A percentile compares a stretch with the other conserved stretches of the same genome.
Conservation (phyloP, 306 rosid genomes). For the Cucurbita moschata region DNA sequence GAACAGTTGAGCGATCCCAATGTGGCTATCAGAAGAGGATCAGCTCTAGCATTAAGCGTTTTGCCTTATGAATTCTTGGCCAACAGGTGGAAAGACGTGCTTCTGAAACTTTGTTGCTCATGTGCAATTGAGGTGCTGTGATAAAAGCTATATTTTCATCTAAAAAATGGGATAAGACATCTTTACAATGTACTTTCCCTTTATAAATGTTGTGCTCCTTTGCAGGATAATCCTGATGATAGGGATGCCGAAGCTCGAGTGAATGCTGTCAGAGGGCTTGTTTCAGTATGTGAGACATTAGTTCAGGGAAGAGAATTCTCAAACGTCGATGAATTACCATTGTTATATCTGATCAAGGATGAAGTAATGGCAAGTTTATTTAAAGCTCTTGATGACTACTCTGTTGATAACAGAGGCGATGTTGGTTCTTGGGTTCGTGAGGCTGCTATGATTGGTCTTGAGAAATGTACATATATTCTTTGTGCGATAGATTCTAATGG, state of each 20-base stretch:
- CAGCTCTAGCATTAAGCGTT: conserved; percentile 72
- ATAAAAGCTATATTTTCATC: neutral
- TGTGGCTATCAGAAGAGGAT: conserved; percentile 87
- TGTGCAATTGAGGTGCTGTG: conserved; percentile 63
- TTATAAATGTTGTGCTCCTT: conserved; percentile 1
- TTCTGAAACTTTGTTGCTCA: conserved; percentile 58
- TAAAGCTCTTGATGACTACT: conserved; percentile 82
- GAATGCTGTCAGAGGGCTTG: conserved; percentile 79
- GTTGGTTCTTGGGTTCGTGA: conserved; percentile 99
- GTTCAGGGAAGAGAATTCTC: conserved; percentile 27
- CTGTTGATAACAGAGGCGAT: conserved; percentile 95
- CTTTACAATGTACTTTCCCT: neutral
- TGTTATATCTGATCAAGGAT: conserved; percentile 49
- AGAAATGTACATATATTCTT: conserved; percentile 63
- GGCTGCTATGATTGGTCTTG: conserved; percentile 86
- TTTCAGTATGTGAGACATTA: conserved; percentile 72
- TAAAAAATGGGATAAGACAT: neutral
- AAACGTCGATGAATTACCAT: conserved; percentile 33
- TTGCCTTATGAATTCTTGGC: conserved; percentile 58
- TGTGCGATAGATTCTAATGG: conserved; percentile 41
- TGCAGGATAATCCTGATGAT: conserved; percentile 77
- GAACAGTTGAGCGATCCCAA: conserved; percentile 68
- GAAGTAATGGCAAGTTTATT: conserved; percentile 56
- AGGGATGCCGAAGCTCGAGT: conserved; percentile 95
- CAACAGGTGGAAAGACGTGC: conserved; percentile 65